These are phyloP conservation scores for Diaporthe citrichinensis DNA, from an alignment of 2,329 filamentous ascomycete genomes.

Conservation along the genomic window DNA sequence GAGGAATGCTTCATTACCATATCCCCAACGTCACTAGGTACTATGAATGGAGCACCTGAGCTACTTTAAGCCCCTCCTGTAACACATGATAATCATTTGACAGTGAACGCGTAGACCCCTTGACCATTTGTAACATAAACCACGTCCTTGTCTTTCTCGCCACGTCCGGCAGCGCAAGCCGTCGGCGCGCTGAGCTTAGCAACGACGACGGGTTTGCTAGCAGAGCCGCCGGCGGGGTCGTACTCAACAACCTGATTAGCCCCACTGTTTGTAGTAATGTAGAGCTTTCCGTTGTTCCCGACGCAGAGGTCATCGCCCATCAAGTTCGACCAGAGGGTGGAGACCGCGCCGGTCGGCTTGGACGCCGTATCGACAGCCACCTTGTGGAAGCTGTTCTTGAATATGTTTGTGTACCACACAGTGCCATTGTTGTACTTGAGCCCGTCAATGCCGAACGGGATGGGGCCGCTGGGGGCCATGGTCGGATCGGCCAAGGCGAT, in stretches of 20 bases:
- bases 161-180: conserved; percentile 50
- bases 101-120: not conserved
- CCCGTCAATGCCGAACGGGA: conserved; percentile 53
- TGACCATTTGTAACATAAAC: conserved; percentile 15
- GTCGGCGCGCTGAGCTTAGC: conserved; percentile 49
- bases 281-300: conserved; percentile 50
- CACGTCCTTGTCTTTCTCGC: conserved; percentile 48
- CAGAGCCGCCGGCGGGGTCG: conserved; percentile 44
- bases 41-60: not conserved
- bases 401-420: conserved; percentile 54
- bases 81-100: not conserved
- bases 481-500: conserved; percentile 47
- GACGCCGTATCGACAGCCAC: conserved; percentile 48
- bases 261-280: conserved; percentile 49
- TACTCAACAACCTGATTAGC: conserved; percentile 51
- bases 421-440: conserved; percentile 49
- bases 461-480: conserved; percentile 49
- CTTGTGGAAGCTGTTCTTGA: conserved; percentile 53
- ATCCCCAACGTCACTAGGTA: no score
- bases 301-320: conserved; percentile 53
- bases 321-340: conserved; percentile 50
- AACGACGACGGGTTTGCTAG: conserved; percentile 46
- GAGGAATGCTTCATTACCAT: no score
- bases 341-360: conserved; percentile 46
- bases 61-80: not conserved